Evolutionary conservation across 2,329 filamentous ascomycete genomes (phyloP).

Genomic region (Neurospora crassa): DNA sequence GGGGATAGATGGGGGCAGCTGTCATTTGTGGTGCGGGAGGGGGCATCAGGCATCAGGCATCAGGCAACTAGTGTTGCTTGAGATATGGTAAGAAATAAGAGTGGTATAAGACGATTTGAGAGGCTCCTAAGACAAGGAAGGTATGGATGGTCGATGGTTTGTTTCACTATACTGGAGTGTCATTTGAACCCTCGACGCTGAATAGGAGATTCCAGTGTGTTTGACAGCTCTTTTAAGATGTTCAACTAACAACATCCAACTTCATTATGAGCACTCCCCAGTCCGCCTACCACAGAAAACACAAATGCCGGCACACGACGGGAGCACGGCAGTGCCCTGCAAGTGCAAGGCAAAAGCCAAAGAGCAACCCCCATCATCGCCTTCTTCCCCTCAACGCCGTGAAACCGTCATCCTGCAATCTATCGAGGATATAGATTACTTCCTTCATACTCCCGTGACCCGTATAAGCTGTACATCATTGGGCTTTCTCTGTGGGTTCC

Average conservation of each 20-base stretch:
- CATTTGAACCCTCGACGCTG: neutral
- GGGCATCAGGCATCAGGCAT: neutral
- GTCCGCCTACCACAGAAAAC: neutral
- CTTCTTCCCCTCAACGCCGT: neutral
- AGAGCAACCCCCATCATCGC: neutral
- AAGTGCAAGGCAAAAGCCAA: neutral
- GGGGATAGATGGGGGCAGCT: neutral
- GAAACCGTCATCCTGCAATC: neutral
- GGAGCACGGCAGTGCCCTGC: neutral
- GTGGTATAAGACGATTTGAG: neutral
- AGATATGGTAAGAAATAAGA: neutral
- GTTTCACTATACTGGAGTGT: no score
- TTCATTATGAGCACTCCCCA: neutral
- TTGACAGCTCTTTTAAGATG: no score
- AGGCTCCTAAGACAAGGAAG: neutral
- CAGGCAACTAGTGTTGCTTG: neutral
- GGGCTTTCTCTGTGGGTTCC: neutral
- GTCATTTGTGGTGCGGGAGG: neutral
- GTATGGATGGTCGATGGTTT: neutral
- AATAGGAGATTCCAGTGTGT: neutral
- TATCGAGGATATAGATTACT: neutral
- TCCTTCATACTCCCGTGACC: neutral
- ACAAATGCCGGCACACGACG: neutral
- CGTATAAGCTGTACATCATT: neutral
- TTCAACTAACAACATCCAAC: neutral